Conservation (phyloP, 352 stramenopile species). For the Thalassiosira sp. region DNA sequence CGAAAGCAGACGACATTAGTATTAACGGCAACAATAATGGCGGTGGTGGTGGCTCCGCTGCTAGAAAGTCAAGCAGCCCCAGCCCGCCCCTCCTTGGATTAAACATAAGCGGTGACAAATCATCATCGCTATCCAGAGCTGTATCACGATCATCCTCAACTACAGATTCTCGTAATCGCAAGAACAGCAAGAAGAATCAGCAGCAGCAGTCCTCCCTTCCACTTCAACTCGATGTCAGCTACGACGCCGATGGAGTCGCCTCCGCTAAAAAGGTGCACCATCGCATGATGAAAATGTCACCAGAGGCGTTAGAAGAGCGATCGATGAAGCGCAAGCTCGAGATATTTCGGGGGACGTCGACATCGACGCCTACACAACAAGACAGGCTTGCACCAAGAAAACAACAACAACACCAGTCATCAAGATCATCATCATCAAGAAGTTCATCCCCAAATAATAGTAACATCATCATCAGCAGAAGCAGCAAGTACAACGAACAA, state of each 20-base stretch:
- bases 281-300: background rate
- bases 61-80: background rate
- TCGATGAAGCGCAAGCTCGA: constrained; percentile 50
- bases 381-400: background rate
- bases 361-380: background rate
- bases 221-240: background rate
- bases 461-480: too few relatives aligned
- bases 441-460: background rate
- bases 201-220: too few relatives aligned
- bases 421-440: background rate
- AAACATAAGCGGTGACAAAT: background rate
- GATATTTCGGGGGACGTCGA: constrained; percentile 34
- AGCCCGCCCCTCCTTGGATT: background rate
- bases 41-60: too few relatives aligned
- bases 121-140: background rate
- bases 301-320: constrained; percentile 26
- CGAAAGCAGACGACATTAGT: background rate
- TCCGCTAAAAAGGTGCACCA: constrained; percentile 26
- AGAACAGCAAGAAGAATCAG: too few relatives aligned
- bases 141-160: background rate
- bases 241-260: constrained; percentile 7
- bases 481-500: too few relatives aligned
- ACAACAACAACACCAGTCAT: background rate
- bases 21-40: background rate
- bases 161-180: background rate